Conservation (phyloP, 129 eudicot genomes). For the Saussurea involucrata region DNA sequence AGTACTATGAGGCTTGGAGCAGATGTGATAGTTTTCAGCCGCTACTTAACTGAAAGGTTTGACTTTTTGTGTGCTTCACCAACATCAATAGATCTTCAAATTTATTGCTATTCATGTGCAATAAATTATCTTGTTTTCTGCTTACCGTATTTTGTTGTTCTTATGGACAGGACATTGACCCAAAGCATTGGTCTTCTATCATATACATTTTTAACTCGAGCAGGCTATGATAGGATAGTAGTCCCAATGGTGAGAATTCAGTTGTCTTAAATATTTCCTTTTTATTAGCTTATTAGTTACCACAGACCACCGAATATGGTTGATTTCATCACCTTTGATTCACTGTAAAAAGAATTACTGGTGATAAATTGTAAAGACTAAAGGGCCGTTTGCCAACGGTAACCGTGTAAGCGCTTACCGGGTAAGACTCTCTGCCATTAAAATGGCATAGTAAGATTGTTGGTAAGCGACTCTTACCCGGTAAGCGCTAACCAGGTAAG, state of each 20-base stretch:
- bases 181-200: slow-evolving; percentile 84
- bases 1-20: slow-evolving; percentile 83
- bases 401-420: not conserved
- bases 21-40: slow-evolving; percentile 63
- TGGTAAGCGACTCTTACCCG: no score
- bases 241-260: slow-evolving; percentile 62
- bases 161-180: slow-evolving; percentile 36
- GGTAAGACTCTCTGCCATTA: no score
- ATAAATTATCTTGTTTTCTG: not conserved
- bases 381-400: not conserved
- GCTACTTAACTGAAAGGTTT: slow-evolving; percentile 40
- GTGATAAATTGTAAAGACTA: not conserved
- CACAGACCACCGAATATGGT: not conserved
- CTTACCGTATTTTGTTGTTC: not conserved
- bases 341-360: not conserved
- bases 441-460: no score
- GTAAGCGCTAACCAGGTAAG: no score
- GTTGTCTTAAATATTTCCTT: not conserved
- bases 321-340: slow-evolving; percentile 1
- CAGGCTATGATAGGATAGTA: slow-evolving; percentile 68
- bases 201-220: slow-evolving; percentile 55
- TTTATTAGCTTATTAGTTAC: not conserved
- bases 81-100: not conserved
- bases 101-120: not conserved
- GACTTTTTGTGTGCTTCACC: not conserved